Evolutionary conservation across 768 basidiomycete genomes (phyloP), one percentile per base, ranked within the genome.

Genomic region (Russula vinacea): DNA sequence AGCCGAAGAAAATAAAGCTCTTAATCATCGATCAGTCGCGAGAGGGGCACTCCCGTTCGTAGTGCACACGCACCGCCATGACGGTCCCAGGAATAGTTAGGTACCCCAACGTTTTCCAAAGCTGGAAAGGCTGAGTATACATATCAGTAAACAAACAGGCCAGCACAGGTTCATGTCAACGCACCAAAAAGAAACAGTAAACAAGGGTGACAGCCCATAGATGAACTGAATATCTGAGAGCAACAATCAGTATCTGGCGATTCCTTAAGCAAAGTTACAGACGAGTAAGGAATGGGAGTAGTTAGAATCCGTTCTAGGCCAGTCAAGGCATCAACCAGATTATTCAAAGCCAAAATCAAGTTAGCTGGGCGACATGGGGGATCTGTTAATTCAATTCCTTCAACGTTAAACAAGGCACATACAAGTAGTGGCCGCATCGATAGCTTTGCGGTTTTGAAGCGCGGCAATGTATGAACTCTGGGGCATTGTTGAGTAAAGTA

Each of bases 261-360:
- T 62, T 55, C 26, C 58, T 29, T 11, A 26, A 11, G 44, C 22
- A 26, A 51, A 3, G 5, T 74, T 81, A 52, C 64, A 47, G 67
- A 88, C 82, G 87, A 89, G 74, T 87, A 89, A 11, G 88, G 89
- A 51, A 90, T 88, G 3, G 88, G 88, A 1, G 87, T 88, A 0
- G 87, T 89, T 5, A 90, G 77, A 65, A 89, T 88, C 47, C 89
- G 77, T 69, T 90, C 88, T 1, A 90, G 76, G 5, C 85, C 85
- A 13, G 87, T 88, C 54, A 90, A 75, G 33, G 83, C 80, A 60
- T 89, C 86, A 4, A 85, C 83, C 24, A 88, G 79, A 64, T 80
- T 78, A 67, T 79, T 82, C 10, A 89, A 71, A 5, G 84, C 71
- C 2, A 65, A 71, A 0, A 85, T 58, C 19, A 89, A 75, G 14